These are phyloP conservation scores for Haematococcus lacustris DNA, from an alignment of 139 green algal species.

Conservation along the genomic window DNA sequence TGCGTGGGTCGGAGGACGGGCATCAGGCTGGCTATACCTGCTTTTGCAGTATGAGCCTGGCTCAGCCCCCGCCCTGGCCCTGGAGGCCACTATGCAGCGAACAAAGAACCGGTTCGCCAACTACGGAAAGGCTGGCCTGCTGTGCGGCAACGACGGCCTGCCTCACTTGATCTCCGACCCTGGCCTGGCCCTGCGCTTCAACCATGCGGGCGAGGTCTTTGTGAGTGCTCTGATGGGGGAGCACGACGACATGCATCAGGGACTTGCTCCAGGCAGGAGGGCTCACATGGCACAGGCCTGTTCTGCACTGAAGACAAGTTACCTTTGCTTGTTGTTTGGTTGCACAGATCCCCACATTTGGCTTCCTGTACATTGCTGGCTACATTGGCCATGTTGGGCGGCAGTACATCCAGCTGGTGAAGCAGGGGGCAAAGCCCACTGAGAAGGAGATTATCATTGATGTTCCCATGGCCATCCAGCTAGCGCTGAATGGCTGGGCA, in stretches of 20 bases:
- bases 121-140: slow-evolving; percentile 85
- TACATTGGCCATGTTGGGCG: slow-evolving; percentile 93
- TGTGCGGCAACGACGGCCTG: slow-evolving; percentile 95
- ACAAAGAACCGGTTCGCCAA: slow-evolving; percentile 90
- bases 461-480: slow-evolving; percentile 73
- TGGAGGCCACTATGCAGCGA: slow-evolving; percentile 90
- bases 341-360: slow-evolving; percentile 87
- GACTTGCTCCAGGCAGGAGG: too few relatives aligned
- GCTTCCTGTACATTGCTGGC: slow-evolving; percentile 96
- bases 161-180: slow-evolving; percentile 98
- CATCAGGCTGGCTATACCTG: too few relatives aligned
- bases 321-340: not conserved
- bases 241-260: too few relatives aligned
- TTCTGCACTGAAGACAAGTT: not conserved
- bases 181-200: slow-evolving; percentile 83
- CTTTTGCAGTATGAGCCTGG: slow-evolving; percentile 91
- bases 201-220: slow-evolving; percentile 89
- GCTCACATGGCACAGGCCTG: too few relatives aligned
- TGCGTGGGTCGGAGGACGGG: too few relatives aligned
- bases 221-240: too few relatives aligned
- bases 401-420: slow-evolving; percentile 73
- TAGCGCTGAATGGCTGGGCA: slow-evolving; percentile 56
- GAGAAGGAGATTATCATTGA: slow-evolving; percentile 99
- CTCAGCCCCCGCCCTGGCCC: slow-evolving; percentile 77
- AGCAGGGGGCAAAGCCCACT: slow-evolving; percentile 44